phyloP scores from a whole-genome alignment of 495 filamentous ascomycete species.

The Barbatosphaeria neglecta region DNA sequence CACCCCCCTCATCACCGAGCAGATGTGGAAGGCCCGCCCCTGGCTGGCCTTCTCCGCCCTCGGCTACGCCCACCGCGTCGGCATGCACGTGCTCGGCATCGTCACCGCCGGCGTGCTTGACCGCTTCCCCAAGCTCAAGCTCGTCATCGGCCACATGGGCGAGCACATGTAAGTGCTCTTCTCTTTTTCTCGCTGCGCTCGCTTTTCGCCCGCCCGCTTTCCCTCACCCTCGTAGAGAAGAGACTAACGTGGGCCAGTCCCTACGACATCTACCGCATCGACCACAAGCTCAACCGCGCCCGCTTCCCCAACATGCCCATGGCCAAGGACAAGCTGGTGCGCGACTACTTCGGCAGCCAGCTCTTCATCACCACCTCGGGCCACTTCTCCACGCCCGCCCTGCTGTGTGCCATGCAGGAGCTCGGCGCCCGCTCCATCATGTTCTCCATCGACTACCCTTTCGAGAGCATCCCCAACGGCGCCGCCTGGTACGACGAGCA shows the following conservation, averaged over 20 bases:
- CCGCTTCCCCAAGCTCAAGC: constrained; percentile 42
- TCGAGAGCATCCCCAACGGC: constrained; percentile 33
- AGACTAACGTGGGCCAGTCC: constrained; percentile 3
- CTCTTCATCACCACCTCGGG: constrained; percentile 36
- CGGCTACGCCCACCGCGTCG: constrained; percentile 25
- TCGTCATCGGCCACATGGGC: constrained; percentile 55
- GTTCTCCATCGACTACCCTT: constrained; percentile 50
- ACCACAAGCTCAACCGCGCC: constrained; percentile 14
- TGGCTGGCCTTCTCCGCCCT: constrained; percentile 21
- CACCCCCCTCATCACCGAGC: constrained; percentile 24
- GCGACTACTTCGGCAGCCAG: constrained; percentile 15
- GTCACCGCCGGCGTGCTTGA: constrained; percentile 31
- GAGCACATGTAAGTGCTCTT: constrained; percentile 24
- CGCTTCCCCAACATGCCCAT: constrained; percentile 16
- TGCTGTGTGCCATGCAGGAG: constrained; percentile 15
- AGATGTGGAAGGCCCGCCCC: constrained; percentile 26
- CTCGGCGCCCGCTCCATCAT: constrained; percentile 21
- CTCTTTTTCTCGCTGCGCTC: no score
- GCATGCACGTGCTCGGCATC: constrained; percentile 23
- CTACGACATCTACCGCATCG: constrained; percentile 15
- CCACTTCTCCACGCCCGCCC: constrained; percentile 36
- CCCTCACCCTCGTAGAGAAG: no score
- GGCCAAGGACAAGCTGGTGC: constrained; percentile 12
- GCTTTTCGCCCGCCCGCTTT: not conserved
- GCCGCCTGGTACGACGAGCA: constrained; percentile 15